Evolutionary conservation across 805 yeast genomes (phyloP), one percentile per base, ranked within the genome.

Genomic region (Metschnikowia koreensis): DNA sequence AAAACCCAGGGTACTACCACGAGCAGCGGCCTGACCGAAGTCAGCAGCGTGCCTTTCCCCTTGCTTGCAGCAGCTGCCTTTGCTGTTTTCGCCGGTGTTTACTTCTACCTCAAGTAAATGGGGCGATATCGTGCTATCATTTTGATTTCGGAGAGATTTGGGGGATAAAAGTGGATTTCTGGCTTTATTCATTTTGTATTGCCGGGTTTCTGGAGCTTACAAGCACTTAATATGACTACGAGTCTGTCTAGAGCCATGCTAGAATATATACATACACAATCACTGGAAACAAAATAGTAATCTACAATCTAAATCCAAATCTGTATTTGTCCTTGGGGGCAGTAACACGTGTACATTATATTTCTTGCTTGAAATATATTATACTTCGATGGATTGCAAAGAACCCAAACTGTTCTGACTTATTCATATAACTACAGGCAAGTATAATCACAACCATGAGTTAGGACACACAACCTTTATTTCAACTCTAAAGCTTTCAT

Each of bases 21-120:
- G 9, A 36, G 41, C 33, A 37, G 55, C 22, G 45, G 51, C 11
- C 31, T 53, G 16, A 6, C 54, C n/a, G 62, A 57, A 36, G 53
- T 55, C 11, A 29, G 46, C 42, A 52, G 62, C 41, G 37, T 59
- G 48, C 62, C 62, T 9, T 54, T 58, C 39, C 63, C 62, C 11
- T 39, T 60, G 46, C 31, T 60, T 38, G 62, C 57, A 13, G 57
- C 59, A 7, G 61, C 57, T 6, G 57, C 46, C 9, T 48, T 59
- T 42, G 62, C 59, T 3, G 44, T 59, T 38, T 44, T 54, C 40
- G 63, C 62, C 13, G 62, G 62, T 28, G 57, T 54, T 13, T 60
- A 60, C 56, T 59, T 55, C 36, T 60, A 55, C 54, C 22, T 58
- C 47, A 50, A 57, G 48, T 58, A 53, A 47, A n/a, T 28, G 28